A percentile compares a stretch with the other conserved stretches of the same genome.
Conservation (phyloP, 352 stramenopile species). For the Globisporangium echinulatum region DNA sequence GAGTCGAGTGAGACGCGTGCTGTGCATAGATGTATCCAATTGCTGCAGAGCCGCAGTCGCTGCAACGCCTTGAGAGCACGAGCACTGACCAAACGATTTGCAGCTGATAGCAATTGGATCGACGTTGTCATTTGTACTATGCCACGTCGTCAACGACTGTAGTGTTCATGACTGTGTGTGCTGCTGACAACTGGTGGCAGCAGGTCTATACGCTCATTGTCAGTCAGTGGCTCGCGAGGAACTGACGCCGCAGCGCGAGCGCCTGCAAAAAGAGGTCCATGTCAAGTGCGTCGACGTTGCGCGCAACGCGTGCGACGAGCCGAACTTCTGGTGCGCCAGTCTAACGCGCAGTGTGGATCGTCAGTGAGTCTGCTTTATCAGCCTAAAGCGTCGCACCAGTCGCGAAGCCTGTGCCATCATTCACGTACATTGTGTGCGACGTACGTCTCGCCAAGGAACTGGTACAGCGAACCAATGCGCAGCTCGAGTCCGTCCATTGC, state of each 20-base stretch:
- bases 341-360: not conserved
- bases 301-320: conserved; percentile 57
- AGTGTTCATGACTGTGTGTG: no score
- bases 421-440: conserved; percentile 8
- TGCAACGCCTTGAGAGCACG: no score
- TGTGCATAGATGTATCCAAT: no score
- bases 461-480: conserved; percentile 69
- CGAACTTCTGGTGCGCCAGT: conserved; percentile 32
- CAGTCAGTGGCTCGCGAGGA: conserved; percentile 27
- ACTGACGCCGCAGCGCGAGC: conserved; percentile 64
- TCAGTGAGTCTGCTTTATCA: not conserved
- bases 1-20: no score
- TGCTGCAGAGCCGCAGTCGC: no score
- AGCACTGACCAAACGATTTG: no score
- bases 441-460: conserved; percentile 80
- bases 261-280: conserved; percentile 74
- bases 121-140: no score
- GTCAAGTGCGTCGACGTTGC: conserved; percentile 78
- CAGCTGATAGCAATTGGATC: no score
- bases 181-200: no score
- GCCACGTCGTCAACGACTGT: no score
- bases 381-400: not conserved
- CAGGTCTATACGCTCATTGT: no score
- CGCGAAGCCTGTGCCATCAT: no score
- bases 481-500: conserved; percentile 45